A percentile compares a stretch with the other conserved stretches of the same genome.
Evolutionary conservation across 2,329 filamentous ascomycete species (phyloP).

Genomic region (Teratosphaeria zuluensis): DNA sequence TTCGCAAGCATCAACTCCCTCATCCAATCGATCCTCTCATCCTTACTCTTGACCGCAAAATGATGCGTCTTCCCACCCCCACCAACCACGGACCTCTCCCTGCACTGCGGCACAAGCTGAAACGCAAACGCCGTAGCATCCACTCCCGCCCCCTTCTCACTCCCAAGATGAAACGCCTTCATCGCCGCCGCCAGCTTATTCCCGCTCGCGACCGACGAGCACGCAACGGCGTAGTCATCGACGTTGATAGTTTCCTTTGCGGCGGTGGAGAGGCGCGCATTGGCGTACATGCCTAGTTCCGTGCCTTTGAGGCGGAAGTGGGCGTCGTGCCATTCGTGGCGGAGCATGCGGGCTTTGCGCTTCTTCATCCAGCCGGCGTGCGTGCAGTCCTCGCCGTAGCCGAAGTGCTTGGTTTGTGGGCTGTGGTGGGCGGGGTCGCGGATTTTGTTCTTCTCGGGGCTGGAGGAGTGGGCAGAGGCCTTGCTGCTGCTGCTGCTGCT

Average conservation of each 20-base stretch:
- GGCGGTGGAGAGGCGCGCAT: constrained; percentile 45
- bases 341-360: constrained; percentile 77
- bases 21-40: constrained; percentile 97
- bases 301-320: constrained; percentile 71
- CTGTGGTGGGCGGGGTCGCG: constrained; percentile 25
- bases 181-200: constrained; percentile 82
- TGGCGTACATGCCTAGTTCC: constrained; percentile 56
- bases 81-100: too few species aligned
- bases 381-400: constrained; percentile 25
- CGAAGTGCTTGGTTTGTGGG: constrained; percentile 18
- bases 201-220: constrained; percentile 62
- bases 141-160: constrained; percentile 38
- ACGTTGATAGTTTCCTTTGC: constrained; percentile 75
- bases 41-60: constrained; percentile 77
- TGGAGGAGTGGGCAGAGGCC: neutral
- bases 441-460: constrained; percentile 1
- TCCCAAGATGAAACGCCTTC: constrained; percentile 60
- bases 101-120: constrained; percentile 68
- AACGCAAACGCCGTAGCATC: constrained; percentile 61
- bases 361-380: constrained; percentile 93
- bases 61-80: constrained; percentile 94
- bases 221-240: constrained; percentile 80
- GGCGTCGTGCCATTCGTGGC: constrained; percentile 87
- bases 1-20: constrained; percentile 85
- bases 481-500: constrained; percentile 6